Base-by-base conservation (phyloP, 805 yeast species). In the Blastobotrys peoriensis region DNA sequence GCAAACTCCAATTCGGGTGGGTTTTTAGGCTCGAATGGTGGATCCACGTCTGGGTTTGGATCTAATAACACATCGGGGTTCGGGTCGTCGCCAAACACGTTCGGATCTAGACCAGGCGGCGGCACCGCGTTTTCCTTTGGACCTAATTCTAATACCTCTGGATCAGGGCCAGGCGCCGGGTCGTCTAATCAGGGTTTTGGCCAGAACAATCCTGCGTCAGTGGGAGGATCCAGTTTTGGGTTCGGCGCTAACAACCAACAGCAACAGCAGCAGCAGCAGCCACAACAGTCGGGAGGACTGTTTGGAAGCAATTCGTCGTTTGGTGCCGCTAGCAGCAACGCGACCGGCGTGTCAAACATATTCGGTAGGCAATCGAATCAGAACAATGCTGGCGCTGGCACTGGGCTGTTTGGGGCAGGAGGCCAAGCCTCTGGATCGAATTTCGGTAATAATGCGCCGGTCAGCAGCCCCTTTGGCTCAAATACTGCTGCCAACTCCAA, bases 331-430 rank as follows among this genome's bases (percentile, higher is more conserved):
- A 37, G 16, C 10, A n/a, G 33, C 13, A 13, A 13, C 13, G 25
- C 39, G 3, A 30, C 19, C 5, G 33, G 40, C 5, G 4, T 36
- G 39, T 19, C n/a, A n/a, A n/a, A n/a, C n/a, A n/a, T n/a, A n/a
- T n/a, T n/a, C 21, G 8, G 39, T 25, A 4, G 39, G 39, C 16
- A 36, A 18, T n/a, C n/a, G 20, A n/a, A 22, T 4, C 40, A 21
- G 13, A 25, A 16, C 34, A 38, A 22, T 15, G 13, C 15, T 18
- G 21, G 34, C 33, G 34, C 20, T 9, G 41, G 34, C n/a, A n/a
- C n/a, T 15, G 40, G 40, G n/a, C 16, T 37, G 40, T 37, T 37
- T 37, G 40, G 40, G 43, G 37, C n/a, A 36, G 41, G 8, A 13
- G n/a, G n/a, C n/a, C n/a, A n/a, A n/a, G n/a, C 19, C 5, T 38